Conservation (phyloP, 345 rosid species). For the Chamaenerion angustifolium region DNA sequence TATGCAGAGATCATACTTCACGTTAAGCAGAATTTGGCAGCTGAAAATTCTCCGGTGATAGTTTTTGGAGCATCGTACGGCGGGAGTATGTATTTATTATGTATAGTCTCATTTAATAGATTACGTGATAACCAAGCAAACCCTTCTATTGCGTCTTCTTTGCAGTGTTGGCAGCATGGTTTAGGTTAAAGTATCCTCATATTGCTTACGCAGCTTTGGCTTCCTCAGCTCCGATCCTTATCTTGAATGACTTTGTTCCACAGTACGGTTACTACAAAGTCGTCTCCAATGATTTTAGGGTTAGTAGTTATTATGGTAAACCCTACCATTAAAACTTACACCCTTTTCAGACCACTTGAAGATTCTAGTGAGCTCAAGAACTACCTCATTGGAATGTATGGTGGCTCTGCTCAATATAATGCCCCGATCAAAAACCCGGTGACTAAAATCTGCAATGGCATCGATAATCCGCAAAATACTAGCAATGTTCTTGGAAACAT, state of each 20-base stretch:
- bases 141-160: too few relatives aligned
- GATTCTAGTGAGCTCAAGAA: constrained; percentile 13
- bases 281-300: constrained; percentile 12
- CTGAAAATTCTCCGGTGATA: constrained; percentile 19
- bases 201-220: constrained; percentile 23
- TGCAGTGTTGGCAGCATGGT: constrained; percentile 22
- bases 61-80: constrained; percentile 37
- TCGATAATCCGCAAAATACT: constrained; percentile 20
- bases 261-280: constrained; percentile 9
- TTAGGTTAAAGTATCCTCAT: constrained; percentile 25
- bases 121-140: neutral
- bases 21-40: constrained; percentile 13
- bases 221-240: constrained; percentile 30
- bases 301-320: neutral
- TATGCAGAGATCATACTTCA: constrained; percentile 22
- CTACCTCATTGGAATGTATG: constrained; percentile 17
- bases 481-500: constrained; percentile 18
- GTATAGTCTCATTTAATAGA: neutral
- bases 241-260: constrained; percentile 13
- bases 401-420: constrained; percentile 31
- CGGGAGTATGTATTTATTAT: constrained; percentile 23
- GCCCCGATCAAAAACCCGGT: constrained; percentile 24
- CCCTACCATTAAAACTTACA: neutral
- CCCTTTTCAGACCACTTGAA: constrained; percentile 17
- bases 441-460: constrained; percentile 19